These are phyloP conservation scores for Calycina herbarum DNA, from an alignment of 2,329 filamentous ascomycete species.

Conservation along the genomic window DNA sequence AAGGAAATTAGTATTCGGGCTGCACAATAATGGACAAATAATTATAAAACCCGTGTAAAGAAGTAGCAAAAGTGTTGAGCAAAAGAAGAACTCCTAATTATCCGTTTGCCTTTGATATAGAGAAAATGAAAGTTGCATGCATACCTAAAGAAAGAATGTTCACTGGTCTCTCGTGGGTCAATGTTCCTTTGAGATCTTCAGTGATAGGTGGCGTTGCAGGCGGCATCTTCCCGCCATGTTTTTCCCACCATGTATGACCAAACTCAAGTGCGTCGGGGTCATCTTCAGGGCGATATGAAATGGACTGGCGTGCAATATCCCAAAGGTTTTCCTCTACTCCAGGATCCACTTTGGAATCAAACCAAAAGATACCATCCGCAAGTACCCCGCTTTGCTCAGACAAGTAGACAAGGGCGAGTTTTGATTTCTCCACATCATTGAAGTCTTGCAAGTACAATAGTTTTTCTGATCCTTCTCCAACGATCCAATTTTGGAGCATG, in stretches of 20 bases:
- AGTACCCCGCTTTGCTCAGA: background rate
- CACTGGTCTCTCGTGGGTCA: background rate
- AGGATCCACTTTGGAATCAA: background rate
- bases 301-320: conserved; percentile 7
- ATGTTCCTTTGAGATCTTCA: background rate
- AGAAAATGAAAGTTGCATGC: too few relatives aligned
- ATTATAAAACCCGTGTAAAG: too few relatives aligned
- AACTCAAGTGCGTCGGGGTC: background rate
- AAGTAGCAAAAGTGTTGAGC: too few relatives aligned
- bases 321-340: background rate
- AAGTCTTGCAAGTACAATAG: background rate
- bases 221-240: background rate
- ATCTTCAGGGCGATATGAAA: background rate
- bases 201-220: background rate
- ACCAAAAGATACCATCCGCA: conserved; percentile 1
- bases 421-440: background rate
- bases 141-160: too few relatives aligned
- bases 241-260: background rate
- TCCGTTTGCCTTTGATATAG: too few relatives aligned
- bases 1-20: too few relatives aligned
- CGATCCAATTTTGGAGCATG: background rate
- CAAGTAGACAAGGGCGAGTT: background rate
- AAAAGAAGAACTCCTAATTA: too few relatives aligned
- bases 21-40: too few relatives aligned
- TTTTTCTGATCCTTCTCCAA: background rate